A percentile compares a stretch with the other conserved stretches of the same genome.
Conservation (phyloP, 2,329 filamentous ascomycete species). For the Ophiostoma ulmi region DNA sequence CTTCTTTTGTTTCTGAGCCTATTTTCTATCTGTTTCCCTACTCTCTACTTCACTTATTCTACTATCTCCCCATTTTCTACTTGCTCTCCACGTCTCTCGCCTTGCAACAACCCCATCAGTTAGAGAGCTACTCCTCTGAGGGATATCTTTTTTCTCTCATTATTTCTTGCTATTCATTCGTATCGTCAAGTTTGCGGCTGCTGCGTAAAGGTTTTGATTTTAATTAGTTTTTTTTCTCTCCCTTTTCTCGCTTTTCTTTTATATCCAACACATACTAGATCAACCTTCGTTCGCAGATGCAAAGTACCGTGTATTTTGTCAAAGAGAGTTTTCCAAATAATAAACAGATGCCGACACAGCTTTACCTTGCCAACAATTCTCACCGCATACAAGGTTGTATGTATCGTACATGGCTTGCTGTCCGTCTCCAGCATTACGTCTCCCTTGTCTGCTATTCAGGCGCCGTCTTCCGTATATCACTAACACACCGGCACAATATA, state of each 20-base stretch:
- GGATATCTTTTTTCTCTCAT: background rate
- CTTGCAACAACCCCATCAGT: background rate
- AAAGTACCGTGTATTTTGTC: background rate
- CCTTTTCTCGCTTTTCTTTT: background rate
- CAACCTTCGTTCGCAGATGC: background rate
- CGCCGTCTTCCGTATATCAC: background rate
- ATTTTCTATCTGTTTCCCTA: background rate
- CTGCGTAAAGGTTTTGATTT: background rate
- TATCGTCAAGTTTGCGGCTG: background rate
- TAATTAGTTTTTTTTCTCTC: background rate
- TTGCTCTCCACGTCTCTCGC: background rate
- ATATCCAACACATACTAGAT: background rate
- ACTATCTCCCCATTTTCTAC: slow-evolving; percentile 1
- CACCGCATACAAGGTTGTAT: slow-evolving; percentile 1
- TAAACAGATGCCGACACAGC: background rate
- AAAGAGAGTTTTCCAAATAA: background rate
- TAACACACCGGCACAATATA: background rate
- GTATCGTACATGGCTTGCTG: background rate
- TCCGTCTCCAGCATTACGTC: background rate
- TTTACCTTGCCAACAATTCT: background rate
- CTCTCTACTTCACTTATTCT: background rate
- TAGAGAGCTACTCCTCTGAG: background rate
- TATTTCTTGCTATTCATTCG: background rate
- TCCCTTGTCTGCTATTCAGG: background rate
- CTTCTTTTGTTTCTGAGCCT: background rate